Percentiles rank a stretch among this genome's conserved stretches.
Evolutionary conservation across 1,284 basidiomycete species (phyloP).

Genomic region (Ganoderma lingzhi): DNA sequence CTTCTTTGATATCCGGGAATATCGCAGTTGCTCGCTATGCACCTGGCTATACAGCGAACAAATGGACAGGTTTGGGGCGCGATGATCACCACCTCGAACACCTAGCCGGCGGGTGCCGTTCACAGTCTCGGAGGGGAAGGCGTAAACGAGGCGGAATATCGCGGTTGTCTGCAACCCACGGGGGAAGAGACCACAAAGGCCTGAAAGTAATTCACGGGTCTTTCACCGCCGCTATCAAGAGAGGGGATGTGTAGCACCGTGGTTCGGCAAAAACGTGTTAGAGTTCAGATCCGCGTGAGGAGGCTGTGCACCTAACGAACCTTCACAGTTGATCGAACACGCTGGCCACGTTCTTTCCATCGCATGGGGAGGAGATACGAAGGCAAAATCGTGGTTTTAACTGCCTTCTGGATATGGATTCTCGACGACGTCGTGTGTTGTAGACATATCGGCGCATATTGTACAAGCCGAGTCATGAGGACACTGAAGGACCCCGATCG

Average conservation of each 20-base stretch:
- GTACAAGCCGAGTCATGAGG: not conserved
- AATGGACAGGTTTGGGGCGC: not conserved
- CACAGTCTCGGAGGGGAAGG: not conserved
- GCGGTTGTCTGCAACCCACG: not conserved
- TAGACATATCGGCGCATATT: not conserved
- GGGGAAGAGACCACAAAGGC: not conserved
- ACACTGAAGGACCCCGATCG: not conserved
- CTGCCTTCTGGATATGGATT: not conserved
- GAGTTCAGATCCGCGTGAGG: not conserved
- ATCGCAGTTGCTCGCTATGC: constrained; percentile 5
- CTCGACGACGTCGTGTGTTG: not conserved
- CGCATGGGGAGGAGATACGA: not conserved
- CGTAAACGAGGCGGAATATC: not conserved
- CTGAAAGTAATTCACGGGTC: not conserved
- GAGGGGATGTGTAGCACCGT: not conserved
- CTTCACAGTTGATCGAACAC: not conserved
- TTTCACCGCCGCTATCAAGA: not conserved
- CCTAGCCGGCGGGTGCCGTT: not conserved
- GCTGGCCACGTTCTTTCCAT: constrained; percentile 1
- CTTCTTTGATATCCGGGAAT: constrained; percentile 3
- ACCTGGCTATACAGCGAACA: constrained; percentile 1
- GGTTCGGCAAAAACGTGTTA: not conserved
- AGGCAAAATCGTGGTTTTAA: not conserved
- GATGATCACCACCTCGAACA: not conserved
- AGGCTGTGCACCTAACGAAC: not conserved